These are phyloP conservation scores for Chlorokybus atmophyticus DNA, from an alignment of 139 green algal genomes.

Conservation along the genomic window DNA sequence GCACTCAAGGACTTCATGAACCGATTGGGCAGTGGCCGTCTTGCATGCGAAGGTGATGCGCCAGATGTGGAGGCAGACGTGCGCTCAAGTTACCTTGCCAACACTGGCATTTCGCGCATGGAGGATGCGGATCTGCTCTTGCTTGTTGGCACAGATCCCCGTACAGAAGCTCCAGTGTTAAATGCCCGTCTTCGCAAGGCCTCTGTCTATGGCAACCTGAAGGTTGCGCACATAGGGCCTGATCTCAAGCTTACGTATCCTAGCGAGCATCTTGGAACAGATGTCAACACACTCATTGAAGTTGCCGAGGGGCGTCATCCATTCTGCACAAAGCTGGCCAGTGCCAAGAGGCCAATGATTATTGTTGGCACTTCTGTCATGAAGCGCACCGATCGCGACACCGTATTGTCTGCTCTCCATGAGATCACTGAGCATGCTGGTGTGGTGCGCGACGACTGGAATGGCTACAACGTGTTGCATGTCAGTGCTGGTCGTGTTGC, in stretches of 20 bases:
- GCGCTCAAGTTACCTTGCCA: conserved; percentile 77
- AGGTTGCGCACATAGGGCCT: conserved; percentile 63
- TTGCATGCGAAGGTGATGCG: conserved; percentile 30
- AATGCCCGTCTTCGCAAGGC: conserved; percentile 78
- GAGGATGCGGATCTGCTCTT: conserved; percentile 82
- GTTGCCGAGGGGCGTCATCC: conserved; percentile 37
- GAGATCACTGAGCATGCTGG: conserved; percentile 32
- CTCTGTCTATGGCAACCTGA: conserved; percentile 7
- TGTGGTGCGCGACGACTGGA: conserved; percentile 79
- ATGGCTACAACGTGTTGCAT: conserved; percentile 94
- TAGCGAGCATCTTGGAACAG: conserved; percentile 66
- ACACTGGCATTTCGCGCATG: conserved; percentile 69
- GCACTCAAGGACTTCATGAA: conserved; percentile 52
- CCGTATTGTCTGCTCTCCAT: conserved; percentile 57
- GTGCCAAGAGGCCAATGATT: conserved; percentile 59
- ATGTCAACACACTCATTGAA: conserved; percentile 44
- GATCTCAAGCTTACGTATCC: conserved; percentile 83
- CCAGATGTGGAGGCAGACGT: conserved; percentile 61
- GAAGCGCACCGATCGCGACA: conserved; percentile 53
- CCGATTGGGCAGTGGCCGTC: conserved; percentile 14
- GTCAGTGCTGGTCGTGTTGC: conserved; percentile 70
- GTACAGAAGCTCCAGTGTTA: conserved; percentile 84
- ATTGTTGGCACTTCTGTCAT: conserved; percentile 82
- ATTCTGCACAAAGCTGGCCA: conserved; percentile 56
- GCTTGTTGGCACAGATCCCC: conserved; percentile 82